Evolutionary conservation across 345 rosid species (phyloP), one percentile per base, ranked within the genome.

Genomic region (Litchi chinensis): DNA sequence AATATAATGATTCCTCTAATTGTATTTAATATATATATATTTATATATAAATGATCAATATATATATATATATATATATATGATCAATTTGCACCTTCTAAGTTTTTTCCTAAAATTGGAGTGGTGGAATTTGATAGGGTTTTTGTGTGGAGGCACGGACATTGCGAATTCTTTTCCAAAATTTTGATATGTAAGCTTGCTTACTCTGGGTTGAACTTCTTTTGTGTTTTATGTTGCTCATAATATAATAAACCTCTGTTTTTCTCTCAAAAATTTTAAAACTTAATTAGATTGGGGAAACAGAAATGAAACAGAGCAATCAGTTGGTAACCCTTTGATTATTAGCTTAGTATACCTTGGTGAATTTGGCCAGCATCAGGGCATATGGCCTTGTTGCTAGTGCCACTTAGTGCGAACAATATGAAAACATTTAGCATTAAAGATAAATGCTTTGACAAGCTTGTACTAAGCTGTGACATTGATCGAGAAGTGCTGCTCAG

Each of bases 141-240:
- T 96, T 96, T 83, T 93, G 99, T 86, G 93, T 94, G 80, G 99
- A 94, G 88, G 98, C 98, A 71, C 84, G 95, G 77, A 94, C 98
- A 52, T 81, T 96, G 78, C 84, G 84, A 67, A 84, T 84, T 82
- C 97, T 96, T 82, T 96, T 96, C 87, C 97, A 89, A 83, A 94
- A 91, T 87, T 96, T 96, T 87, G 99, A 96, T 88, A 88, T 91
- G 99, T 95, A 90, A 80, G 98, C 76, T 78, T 71, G 57, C 54
- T 66, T 40, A 68, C 81, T 77, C 71, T 21, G 72, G 50, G 79
- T 46, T 43, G 16, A 16, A 67, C 50, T 75, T 80, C 41, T 28
- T 79, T 68, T 80, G 62, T 70, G 6, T 74, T 67, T 39, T 68
- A 44, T 84, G 79, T 77, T 83, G 76, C 82, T 46, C 22, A 62